phyloP scores from a whole-genome alignment of 345 rosid genomes.

The Excoecaria agallocha region DNA sequence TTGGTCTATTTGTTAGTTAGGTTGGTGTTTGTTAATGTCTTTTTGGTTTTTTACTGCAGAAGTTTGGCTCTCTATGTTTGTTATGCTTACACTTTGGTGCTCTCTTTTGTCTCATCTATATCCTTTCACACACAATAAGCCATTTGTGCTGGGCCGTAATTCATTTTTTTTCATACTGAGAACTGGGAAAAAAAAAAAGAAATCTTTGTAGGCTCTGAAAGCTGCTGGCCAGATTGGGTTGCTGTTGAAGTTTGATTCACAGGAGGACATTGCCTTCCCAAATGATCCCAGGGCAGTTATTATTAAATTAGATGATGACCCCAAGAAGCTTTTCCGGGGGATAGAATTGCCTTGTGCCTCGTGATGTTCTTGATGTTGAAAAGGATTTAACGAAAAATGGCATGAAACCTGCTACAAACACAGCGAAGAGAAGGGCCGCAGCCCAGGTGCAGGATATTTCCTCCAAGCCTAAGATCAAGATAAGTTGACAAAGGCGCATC shows the following conservation, averaged over 20 bases:
- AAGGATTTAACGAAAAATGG: slow-evolving; percentile 71
- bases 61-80: no score
- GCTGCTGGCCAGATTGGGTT: slow-evolving; percentile 52
- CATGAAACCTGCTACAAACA: slow-evolving; percentile 78
- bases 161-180: not conserved
- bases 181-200: not conserved
- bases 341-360: slow-evolving; percentile 64
- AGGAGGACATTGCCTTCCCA: slow-evolving; percentile 77
- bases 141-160: no score
- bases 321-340: slow-evolving; percentile 53
- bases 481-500: slow-evolving; percentile 75
- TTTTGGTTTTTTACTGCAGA: not conserved
- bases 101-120: not conserved
- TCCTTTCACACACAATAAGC: not conserved
- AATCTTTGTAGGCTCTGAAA: slow-evolving; percentile 51
- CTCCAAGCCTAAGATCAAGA: slow-evolving; percentile 52
- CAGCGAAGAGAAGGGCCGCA: slow-evolving; percentile 71
- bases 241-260: slow-evolving; percentile 66
- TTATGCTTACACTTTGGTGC: no score
- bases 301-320: slow-evolving; percentile 65
- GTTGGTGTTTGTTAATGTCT: not conserved
- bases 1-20: not conserved
- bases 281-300: slow-evolving; percentile 65
- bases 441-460: slow-evolving; percentile 58
- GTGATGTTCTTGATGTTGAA: slow-evolving; percentile 74